Evolutionary conservation across 116 monocot genomes (phyloP), one percentile per base, ranked within the genome.

Genomic region (Posidonia oceanica): DNA sequence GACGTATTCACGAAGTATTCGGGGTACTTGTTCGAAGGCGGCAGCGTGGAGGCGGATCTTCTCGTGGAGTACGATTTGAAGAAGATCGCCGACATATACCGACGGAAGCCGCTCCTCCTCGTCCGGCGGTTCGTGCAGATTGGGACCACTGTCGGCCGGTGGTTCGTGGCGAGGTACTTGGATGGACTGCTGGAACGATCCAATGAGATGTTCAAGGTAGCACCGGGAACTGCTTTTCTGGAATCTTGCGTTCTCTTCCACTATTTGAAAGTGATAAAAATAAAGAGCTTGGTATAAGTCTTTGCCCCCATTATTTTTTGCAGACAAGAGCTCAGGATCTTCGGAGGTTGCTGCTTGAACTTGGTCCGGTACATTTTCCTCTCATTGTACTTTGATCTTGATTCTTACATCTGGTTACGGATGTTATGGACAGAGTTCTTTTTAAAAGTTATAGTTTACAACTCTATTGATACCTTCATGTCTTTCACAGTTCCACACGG

Each of bases 1-100:
- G 96, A 96, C 72, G 81, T 91, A 10, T 96, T 96, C 85, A 91
- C 96, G 23, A 86, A 85, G 71, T 96, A 87, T 78, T 96, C 91
- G 4, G 96, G 96, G 0, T 96, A 96, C 69, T 71, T 96, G 15
- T 91, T 96, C 78, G 81, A 89, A 70, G 79, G 71, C 62, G 83
- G 85, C 5, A 64, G 39, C 18, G 74, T 81, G 51, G 96, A 91
- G 76, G 91, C 76, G 38, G 91, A 95, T 77, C 44, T 85, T 63
- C 73, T 87, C 60, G 57, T 75, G 11, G 78, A 66, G 40, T 96
- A 96, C 70, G 72, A 89, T 67, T 54, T 83, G 23, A 14, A 42
- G 53, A 73, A 71, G 36, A 91, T 96, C 42, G 72, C 81, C 2
- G 71, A 75, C 12, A 86, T 95, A 54, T 95, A 86, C 59, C 78